Percentiles rank a stretch among this genome's conserved stretches.
These are phyloP conservation scores for Metschnikowia rubicola DNA, from an alignment of 805 yeast genomes.

Conservation along the genomic window DNA sequence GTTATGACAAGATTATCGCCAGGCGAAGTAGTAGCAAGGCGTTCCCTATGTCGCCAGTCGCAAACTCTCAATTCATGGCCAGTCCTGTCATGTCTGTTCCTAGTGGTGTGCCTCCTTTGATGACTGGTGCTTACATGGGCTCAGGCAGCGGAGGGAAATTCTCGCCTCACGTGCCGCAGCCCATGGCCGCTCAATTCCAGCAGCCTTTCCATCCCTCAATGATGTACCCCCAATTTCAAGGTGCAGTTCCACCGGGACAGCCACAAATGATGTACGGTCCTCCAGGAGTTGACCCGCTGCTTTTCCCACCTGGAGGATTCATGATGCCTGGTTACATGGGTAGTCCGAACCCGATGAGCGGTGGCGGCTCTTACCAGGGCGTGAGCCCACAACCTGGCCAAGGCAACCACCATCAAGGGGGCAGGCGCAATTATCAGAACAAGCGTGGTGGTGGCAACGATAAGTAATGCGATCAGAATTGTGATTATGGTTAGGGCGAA, in stretches of 20 bases:
- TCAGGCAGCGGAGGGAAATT: constrained; percentile 11
- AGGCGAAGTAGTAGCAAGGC: constrained; percentile 19
- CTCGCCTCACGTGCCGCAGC: constrained; percentile 32
- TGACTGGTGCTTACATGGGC: constrained; percentile 15
- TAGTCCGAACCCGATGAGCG: constrained; percentile 26
- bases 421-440: constrained; percentile 15
- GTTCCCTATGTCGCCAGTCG: constrained; percentile 18
- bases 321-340: constrained; percentile 31
- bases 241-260: constrained; percentile 30
- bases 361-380: constrained; percentile 20
- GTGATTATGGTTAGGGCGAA: no score
- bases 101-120: constrained; percentile 20
- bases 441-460: constrained; percentile 5
- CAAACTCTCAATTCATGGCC: constrained; percentile 27
- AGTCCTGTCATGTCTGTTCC: constrained; percentile 26
- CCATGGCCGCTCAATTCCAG: constrained; percentile 34
- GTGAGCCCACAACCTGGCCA: constrained; percentile 5
- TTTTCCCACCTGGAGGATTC: constrained; percentile 35
- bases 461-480: background rate
- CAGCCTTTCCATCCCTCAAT: constrained; percentile 38
- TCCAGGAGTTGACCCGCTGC: constrained; percentile 30
- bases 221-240: constrained; percentile 36
- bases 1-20: constrained; percentile 53
- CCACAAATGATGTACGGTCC: constrained; percentile 32
- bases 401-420: constrained; percentile 7